Base-by-base conservation (phyloP, 352 stramenopile species). In the Globisporangium nunn region DNA sequence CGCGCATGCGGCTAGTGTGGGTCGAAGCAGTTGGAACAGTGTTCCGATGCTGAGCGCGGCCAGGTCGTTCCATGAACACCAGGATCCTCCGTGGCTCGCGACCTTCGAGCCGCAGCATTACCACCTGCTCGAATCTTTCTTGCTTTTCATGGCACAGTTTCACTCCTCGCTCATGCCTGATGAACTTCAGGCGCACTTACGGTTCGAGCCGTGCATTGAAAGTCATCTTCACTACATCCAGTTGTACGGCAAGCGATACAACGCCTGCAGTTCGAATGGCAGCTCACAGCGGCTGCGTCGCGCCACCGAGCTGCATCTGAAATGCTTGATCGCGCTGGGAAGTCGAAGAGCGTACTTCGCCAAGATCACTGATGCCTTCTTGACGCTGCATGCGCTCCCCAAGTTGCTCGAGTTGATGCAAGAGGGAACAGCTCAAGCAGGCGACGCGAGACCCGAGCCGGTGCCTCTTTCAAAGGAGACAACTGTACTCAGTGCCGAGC, bases 321-420 rank as follows among this genome's bases (percentile, higher is more conserved):
- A 62, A 44, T 83, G 73, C 40, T 37, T 74, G 10, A 56, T 88
- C 8, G 56, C 66, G 4, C 59, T 83, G 23, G 68, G 54, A 14
- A 75, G 56, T 46, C 68, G 69, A 33, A 65, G 71, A 30, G 55
- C 60, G 10, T 54, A 63, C 4, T 52, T 65, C 8, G 51, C 68
- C 12, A 48, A 23, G 18, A 74, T 83, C 44, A 58, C 71, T 18
- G 44, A 63, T 11, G 73, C 68, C 5, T 72, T 83, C 30, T n/a
- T 41, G 10, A 31, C 45, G 7, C 39, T 46, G 35, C 56, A 41
- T 7, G 56, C 77, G 6, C 45, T 77, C 47, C 52, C 58, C 15
- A 48, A 58, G 2, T 31, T 76, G 30, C 31, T 72, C 18, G 33
- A 62, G 37, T 58, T 65, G 6, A 33, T 78, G n/a, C 48, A 63